Conservation (phyloP, 1,284 basidiomycete species). For the Takashimella koratensis region DNA sequence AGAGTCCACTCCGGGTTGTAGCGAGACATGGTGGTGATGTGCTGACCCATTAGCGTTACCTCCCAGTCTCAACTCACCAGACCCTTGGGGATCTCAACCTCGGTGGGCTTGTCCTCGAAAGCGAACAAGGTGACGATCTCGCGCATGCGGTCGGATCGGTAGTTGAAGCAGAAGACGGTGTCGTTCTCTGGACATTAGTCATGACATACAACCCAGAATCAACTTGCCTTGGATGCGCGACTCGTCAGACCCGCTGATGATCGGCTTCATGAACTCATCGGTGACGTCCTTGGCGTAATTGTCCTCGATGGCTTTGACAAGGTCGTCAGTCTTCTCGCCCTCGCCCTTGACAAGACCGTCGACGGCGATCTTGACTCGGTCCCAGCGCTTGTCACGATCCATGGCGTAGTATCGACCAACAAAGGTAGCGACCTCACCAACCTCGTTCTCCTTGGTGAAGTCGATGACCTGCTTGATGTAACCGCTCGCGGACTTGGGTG, state of each 20-base stretch:
- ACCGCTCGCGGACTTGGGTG: slow-evolving; percentile 68
- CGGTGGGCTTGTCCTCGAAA: slow-evolving; percentile 69
- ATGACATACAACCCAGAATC: slow-evolving; percentile 42
- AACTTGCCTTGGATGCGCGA: slow-evolving; percentile 71
- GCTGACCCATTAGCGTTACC: slow-evolving; percentile 47
- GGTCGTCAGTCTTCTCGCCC: slow-evolving; percentile 61
- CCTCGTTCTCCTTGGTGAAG: slow-evolving; percentile 68
- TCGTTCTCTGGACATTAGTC: slow-evolving; percentile 54
- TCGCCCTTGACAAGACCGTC: slow-evolving; percentile 73
- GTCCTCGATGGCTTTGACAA: slow-evolving; percentile 65
- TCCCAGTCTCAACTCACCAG: slow-evolving; percentile 55
- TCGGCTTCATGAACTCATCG: slow-evolving; percentile 90
- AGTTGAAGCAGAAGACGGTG: slow-evolving; percentile 91
- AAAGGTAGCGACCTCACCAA: slow-evolving; percentile 65
- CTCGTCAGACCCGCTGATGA: slow-evolving; percentile 73
- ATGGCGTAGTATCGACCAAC: slow-evolving; percentile 89
- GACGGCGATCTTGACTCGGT: slow-evolving; percentile 79
- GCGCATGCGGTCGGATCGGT: slow-evolving; percentile 88
- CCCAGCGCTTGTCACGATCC: slow-evolving; percentile 94
- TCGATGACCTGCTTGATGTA: slow-evolving; percentile 72
- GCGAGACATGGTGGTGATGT: slow-evolving; percentile 87
- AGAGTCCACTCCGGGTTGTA: slow-evolving; percentile 88
- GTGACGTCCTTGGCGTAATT: slow-evolving; percentile 76
- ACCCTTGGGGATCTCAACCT: slow-evolving; percentile 73
- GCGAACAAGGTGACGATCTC: slow-evolving; percentile 79